These are phyloP conservation scores for Senna tora DNA, from an alignment of 306 rosid species.

Conservation along the genomic window DNA sequence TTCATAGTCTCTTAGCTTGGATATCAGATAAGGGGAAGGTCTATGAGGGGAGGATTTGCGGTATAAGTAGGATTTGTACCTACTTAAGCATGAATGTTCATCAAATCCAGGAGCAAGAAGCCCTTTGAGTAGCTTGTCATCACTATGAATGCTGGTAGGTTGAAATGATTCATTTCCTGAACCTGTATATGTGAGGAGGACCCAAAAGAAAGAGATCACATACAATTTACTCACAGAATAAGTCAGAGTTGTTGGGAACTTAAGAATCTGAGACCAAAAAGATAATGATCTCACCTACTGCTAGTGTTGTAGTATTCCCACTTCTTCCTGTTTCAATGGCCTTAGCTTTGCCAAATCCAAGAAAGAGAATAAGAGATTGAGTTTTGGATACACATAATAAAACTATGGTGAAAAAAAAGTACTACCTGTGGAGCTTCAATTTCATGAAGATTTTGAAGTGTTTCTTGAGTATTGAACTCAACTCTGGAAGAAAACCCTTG, in stretches of 20 bases:
- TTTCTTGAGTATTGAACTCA: neutral
- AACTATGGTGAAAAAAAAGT: neutral
- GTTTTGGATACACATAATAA: neutral
- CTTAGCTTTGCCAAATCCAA: neutral
- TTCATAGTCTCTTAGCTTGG: constrained; percentile 50
- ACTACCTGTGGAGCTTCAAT: neutral
- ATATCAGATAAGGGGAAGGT: constrained; percentile 48
- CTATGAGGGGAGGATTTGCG: constrained; percentile 36
- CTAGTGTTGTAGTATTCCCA: neutral
- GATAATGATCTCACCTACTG: neutral
- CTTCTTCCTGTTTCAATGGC: neutral
- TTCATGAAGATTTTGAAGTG: neutral
- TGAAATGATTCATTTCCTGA: neutral
- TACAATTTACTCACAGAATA: neutral
- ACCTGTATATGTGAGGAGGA: neutral
- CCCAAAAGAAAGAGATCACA: neutral
- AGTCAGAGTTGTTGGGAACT: neutral
- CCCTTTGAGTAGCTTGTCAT: constrained; percentile 42
- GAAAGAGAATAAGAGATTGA: neutral
- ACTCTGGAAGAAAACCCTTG: neutral
- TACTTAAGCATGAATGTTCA: constrained; percentile 50
- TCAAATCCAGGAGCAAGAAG: constrained; percentile 48
- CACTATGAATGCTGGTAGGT: neutral
- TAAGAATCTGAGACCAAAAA: too few relatives aligned
- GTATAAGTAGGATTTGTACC: constrained; percentile 48